Evolutionary conservation across 768 basidiomycete species (phyloP).

Genomic region (Hortiboletus flavorubellus): DNA sequence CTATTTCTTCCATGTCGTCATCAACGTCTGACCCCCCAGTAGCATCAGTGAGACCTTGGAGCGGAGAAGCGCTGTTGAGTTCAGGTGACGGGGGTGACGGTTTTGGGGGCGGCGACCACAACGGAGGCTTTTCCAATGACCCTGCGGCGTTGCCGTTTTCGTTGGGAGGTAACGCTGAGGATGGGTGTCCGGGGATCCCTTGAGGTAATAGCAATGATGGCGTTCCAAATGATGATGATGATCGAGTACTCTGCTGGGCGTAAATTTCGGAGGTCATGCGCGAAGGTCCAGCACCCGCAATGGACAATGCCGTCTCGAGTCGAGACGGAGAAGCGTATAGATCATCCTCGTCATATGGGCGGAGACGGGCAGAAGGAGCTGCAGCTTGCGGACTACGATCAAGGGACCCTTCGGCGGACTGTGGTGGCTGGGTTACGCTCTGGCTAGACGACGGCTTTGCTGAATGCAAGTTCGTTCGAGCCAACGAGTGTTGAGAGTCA

Average conservation of each 20-base stretch:
- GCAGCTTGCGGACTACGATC: neutral
- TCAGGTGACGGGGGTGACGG: neutral
- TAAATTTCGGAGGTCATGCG: slow-evolving; percentile 15
- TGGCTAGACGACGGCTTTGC: slow-evolving; percentile 5
- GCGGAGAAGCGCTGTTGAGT: neutral
- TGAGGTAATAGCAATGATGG: slow-evolving; percentile 33
- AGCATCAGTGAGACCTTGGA: neutral
- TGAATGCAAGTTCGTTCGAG: neutral
- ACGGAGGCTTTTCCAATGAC: slow-evolving; percentile 5
- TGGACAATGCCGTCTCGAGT: slow-evolving; percentile 64
- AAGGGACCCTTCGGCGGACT: neutral
- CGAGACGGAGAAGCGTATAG: slow-evolving; percentile 50
- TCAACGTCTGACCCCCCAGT: slow-evolving; percentile 24
- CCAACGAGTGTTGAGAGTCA: slow-evolving; percentile 26
- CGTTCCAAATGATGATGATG: slow-evolving; percentile 35
- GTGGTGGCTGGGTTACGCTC: slow-evolving; percentile 3
- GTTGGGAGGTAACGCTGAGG: neutral
- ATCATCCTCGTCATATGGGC: slow-evolving; percentile 39
- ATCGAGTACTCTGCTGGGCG: slow-evolving; percentile 11
- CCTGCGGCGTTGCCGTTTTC: neutral
- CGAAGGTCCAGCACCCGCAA: slow-evolving; percentile 55
- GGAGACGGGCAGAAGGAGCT: neutral
- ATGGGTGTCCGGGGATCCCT: neutral
- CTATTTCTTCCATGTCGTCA: slow-evolving; percentile 40
- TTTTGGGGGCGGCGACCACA: slow-evolving; percentile 2